These are phyloP conservation scores for Saccharomyces hybrid DNA, from an alignment of 1,139 yeast genomes.

Conservation along the genomic window DNA sequence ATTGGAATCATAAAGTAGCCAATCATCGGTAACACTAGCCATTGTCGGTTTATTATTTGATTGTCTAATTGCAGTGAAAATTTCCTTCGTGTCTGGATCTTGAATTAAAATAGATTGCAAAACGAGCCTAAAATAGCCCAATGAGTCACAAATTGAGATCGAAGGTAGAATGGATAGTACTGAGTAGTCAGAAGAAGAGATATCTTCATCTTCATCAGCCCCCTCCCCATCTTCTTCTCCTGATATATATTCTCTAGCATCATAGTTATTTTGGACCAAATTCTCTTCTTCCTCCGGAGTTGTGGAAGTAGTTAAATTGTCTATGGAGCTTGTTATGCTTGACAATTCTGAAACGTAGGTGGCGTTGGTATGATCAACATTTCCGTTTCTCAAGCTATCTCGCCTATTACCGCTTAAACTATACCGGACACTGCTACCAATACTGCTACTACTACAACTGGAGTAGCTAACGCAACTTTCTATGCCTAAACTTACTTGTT, in stretches of 20 bases:
- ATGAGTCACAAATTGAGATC: slow-evolving; percentile 25
- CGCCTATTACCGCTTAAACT: not conserved
- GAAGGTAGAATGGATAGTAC: slow-evolving; percentile 27
- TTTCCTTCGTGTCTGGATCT: slow-evolving; percentile 20
- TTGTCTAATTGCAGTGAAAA: slow-evolving; percentile 31
- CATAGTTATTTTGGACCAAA: not conserved
- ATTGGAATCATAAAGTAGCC: slow-evolving; percentile 35
- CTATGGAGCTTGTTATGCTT: slow-evolving; percentile 13
- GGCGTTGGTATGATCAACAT: slow-evolving; percentile 1
- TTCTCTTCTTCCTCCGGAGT: slow-evolving; percentile 8
- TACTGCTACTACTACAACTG: not conserved
- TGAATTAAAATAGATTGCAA: slow-evolving; percentile 28
- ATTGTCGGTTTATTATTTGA: slow-evolving; percentile 26
- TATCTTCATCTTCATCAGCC: slow-evolving; percentile 9
- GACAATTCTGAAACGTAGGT: slow-evolving; percentile 10
- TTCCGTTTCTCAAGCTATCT: not conserved
- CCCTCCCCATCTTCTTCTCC: slow-evolving; percentile 4
- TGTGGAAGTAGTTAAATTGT: slow-evolving; percentile 10
- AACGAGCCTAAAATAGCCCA: slow-evolving; percentile 28
- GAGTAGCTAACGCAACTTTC: not conserved
- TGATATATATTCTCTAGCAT: not conserved
- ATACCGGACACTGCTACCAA: not conserved
- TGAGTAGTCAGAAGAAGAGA: slow-evolving; percentile 17
- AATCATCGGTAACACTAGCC: slow-evolving; percentile 34
- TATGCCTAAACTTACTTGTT: not conserved